These are phyloP conservation scores for Tothia fuscella DNA, from an alignment of 2,329 filamentous ascomycete genomes.

Conservation along the genomic window DNA sequence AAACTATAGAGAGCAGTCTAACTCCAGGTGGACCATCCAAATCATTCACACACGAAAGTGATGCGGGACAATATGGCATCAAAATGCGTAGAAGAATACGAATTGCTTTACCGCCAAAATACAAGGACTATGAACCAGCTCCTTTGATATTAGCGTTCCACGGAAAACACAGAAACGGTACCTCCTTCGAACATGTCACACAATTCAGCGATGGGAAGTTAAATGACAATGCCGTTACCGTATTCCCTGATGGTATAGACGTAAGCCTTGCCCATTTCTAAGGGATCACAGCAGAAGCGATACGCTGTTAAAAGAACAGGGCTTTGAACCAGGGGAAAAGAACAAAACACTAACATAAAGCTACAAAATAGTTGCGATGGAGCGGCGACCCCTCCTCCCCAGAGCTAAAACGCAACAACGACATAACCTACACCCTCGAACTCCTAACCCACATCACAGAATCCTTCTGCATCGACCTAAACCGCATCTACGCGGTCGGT, in stretches of 20 bases:
- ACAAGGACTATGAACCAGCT: not conserved
- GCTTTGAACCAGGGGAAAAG: no score
- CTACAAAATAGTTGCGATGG: not conserved
- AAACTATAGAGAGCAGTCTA: not conserved
- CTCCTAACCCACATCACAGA: conserved; percentile 28
- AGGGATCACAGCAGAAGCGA: no score
- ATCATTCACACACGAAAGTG: not conserved
- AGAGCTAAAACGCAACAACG: not conserved
- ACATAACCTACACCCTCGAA: conserved; percentile 19
- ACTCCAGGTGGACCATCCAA: conserved; percentile 2
- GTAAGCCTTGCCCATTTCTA: no score
- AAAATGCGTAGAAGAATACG: not conserved
- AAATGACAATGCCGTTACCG: not conserved
- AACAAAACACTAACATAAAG: not conserved
- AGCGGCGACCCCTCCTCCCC: not conserved
- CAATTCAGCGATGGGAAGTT: not conserved
- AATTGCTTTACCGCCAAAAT: not conserved
- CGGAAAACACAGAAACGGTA: not conserved
- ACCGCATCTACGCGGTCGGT: conserved; percentile 34
- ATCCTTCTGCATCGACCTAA: conserved; percentile 34
- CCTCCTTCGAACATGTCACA: not conserved
- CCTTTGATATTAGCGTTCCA: not conserved
- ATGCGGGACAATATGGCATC: not conserved
- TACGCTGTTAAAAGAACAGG: no score
- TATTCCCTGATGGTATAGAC: not conserved